Percentiles rank a stretch among this genome's conserved stretches.
phyloP scores from a whole-genome alignment of 305 asterid species.

The Solanum chacoense region DNA sequence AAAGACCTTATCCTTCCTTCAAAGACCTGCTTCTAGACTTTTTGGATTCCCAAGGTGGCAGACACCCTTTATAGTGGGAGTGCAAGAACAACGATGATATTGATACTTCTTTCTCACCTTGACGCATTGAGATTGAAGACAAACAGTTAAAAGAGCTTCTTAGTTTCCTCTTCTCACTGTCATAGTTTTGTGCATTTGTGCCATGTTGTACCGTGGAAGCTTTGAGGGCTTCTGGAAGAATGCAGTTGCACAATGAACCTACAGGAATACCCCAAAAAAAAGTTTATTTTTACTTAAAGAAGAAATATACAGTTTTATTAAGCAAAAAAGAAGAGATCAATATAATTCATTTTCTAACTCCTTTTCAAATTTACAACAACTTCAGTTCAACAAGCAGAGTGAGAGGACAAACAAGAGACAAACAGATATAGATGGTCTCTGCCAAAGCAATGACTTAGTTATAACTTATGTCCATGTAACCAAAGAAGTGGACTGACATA shows the following conservation, averaged over 20 bases:
- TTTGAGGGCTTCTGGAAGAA: constrained; percentile 60
- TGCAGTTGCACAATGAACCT: constrained; percentile 73
- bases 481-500: neutral
- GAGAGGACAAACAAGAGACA: neutral
- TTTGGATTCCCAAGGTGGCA: constrained; percentile 50
- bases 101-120: constrained; percentile 42
- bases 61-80: constrained; percentile 52
- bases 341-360: neutral
- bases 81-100: constrained; percentile 61
- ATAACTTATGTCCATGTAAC: neutral
- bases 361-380: neutral
- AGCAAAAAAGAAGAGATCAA: neutral
- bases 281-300: neutral
- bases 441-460: neutral
- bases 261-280: neutral
- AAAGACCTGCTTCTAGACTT: constrained; percentile 27
- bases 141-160: constrained; percentile 45
- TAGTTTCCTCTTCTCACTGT: constrained; percentile 44
- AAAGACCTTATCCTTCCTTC: constrained; percentile 21
- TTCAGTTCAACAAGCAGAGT: neutral
- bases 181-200: constrained; percentile 24
- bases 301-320: neutral
- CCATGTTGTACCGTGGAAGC: constrained; percentile 18
- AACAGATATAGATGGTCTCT: neutral
- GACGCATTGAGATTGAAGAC: constrained; percentile 51